Base-by-base conservation (phyloP, 2,329 filamentous ascomycete species). In the Calcarisporium arbuscula region DNA sequence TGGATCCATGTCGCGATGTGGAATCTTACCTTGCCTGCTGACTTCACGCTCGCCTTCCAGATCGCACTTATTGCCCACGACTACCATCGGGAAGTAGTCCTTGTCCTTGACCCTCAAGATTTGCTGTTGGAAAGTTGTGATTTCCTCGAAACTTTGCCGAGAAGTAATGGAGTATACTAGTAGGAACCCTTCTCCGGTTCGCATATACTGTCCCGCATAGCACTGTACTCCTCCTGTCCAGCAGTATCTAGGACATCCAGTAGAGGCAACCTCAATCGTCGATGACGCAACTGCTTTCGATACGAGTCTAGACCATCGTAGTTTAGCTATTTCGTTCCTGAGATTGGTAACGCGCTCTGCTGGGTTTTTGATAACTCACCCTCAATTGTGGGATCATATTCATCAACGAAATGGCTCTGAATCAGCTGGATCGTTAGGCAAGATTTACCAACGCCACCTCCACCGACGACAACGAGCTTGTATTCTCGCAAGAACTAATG, bases 171-270 rank as follows among this genome's bases (percentile, higher is more conserved):
- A 95, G 74, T 96, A 96, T 55, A 96, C 88, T 34, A 98, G 80
- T 56, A 98, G 70, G 67, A 98, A 98, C 35, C 92, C 92, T 67
- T 98, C 92, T 59, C 92, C 92, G 17, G 90, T 96, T 55, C 92
- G 82, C 90, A 98, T 98, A 75, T 96, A 98, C 68, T 96, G 92
- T 98, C 92, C 58, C 92, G 78, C 92, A 98, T 96, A 35, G 92
- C 92, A 38, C 89, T 95, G 72, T 96, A 98, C 69, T 98, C 92
- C 67, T 98, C 92, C 65, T 98, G 92, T 41, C 92, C 92, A 44
- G 92, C 92, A 35, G 92, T 98, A 65, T 98, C 92, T 60, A 96
- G 82, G 45, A 98, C 92, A 64, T 98, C 92, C 63, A 98, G 83
- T 41, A 98, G 77, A 33, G n/a, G 92, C 92, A 49, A 95, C 88